Conservation (phyloP, 2,329 filamentous ascomycete genomes). For the Alternaria novae-zelandiae region DNA sequence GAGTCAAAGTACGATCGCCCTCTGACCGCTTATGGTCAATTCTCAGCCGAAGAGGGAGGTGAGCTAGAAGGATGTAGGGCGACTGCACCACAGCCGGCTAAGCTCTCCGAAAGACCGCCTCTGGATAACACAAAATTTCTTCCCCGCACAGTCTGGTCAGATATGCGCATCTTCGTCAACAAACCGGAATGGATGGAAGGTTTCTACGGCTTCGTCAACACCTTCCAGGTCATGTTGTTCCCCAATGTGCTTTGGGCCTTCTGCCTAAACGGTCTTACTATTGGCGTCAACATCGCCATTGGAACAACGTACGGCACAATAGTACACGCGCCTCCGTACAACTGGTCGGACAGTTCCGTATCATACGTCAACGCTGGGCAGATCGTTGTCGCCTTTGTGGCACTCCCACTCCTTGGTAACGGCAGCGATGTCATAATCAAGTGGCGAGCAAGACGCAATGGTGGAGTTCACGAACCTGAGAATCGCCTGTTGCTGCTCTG, state of each 20-base stretch:
- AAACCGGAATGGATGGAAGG: constrained; percentile 49
- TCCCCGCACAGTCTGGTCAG: constrained; percentile 46
- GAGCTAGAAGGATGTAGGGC: background rate
- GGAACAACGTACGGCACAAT: constrained; percentile 28
- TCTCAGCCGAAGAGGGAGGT: constrained; percentile 1
- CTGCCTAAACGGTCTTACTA: constrained; percentile 27
- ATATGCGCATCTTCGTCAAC: constrained; percentile 52
- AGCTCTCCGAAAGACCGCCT: constrained; percentile 13
- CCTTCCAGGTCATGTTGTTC: constrained; percentile 38
- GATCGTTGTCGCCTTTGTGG: constrained; percentile 42
- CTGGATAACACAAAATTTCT: constrained; percentile 49
- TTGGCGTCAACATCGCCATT: constrained; percentile 31
- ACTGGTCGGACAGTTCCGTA: constrained; percentile 19
- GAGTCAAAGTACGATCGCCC: constrained; percentile 54
- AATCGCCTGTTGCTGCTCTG: constrained; percentile 49
- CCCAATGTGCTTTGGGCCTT: constrained; percentile 32
- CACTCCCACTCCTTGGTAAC: constrained; percentile 31
- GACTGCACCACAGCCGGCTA: background rate
- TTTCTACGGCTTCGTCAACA: constrained; percentile 32
- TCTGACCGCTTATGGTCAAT: constrained; percentile 42
- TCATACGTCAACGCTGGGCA: constrained; percentile 31
- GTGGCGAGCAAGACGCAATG: constrained; percentile 42
- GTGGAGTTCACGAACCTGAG: constrained; percentile 48
- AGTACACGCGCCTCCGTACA: constrained; percentile 23
- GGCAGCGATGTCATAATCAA: constrained; percentile 44